Evolutionary conservation across 805 yeast species (phyloP).

Genomic region (Myxozyma vanderwaltii): DNA sequence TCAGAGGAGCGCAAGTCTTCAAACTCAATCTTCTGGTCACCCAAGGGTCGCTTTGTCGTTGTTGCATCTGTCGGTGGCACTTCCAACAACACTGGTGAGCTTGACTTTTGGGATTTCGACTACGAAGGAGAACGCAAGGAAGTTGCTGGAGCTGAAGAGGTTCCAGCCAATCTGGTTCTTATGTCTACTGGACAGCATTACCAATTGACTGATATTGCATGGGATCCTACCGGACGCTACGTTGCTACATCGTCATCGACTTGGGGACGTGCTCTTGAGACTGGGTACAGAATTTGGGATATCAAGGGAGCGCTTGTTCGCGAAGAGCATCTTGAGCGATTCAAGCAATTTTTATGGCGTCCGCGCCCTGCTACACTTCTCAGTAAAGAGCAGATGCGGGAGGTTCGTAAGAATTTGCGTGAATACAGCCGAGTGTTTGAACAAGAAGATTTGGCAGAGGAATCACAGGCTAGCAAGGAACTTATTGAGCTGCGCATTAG

Average conservation of each 20-base stretch:
- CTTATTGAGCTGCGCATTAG: slow-evolving; percentile 80
- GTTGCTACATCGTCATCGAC: slow-evolving; percentile 84
- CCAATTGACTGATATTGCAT: slow-evolving; percentile 79
- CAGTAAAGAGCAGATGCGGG: slow-evolving; percentile 78
- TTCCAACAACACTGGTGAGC: slow-evolving; percentile 54
- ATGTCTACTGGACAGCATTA: slow-evolving; percentile 65
- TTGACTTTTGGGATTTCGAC: slow-evolving; percentile 85
- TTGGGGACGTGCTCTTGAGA: slow-evolving; percentile 82
- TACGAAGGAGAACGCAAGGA: slow-evolving; percentile 64
- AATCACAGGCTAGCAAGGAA: slow-evolving; percentile 87
- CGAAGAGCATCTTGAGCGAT: slow-evolving; percentile 77
- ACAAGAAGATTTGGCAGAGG: slow-evolving; percentile 94
- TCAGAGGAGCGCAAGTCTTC: slow-evolving; percentile 61
- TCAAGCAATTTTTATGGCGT: slow-evolving; percentile 93
- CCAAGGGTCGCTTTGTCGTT: slow-evolving; percentile 83
- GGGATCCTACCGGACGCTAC: slow-evolving; percentile 97
- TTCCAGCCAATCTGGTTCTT: slow-evolving; percentile 59
- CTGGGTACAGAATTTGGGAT: slow-evolving; percentile 87
- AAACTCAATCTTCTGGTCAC: slow-evolving; percentile 83
- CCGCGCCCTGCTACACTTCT: slow-evolving; percentile 88
- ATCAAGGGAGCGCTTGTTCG: slow-evolving; percentile 74
- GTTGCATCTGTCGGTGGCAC: slow-evolving; percentile 51
- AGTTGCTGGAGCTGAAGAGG: slow-evolving; percentile 50
- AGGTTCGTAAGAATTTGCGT: slow-evolving; percentile 83
- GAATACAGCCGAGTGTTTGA: slow-evolving; percentile 92